Evolutionary conservation across 2,329 filamentous ascomycete species (phyloP).

Genomic region (Fusarium globosum): DNA sequence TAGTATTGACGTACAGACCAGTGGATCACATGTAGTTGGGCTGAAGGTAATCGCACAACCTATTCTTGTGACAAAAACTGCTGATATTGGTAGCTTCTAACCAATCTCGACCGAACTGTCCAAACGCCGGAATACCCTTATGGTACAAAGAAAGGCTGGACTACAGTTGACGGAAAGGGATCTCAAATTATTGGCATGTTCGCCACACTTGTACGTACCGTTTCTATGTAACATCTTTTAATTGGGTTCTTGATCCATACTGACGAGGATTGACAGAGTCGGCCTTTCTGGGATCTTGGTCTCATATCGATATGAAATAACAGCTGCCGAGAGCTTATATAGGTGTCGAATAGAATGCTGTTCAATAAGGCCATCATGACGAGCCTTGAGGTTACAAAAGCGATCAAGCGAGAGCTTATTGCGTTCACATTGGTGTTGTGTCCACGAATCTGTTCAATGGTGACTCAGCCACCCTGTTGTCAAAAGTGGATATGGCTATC

Average conservation of each 20-base stretch:
- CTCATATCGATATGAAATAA: background rate
- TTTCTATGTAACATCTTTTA: accelerated
- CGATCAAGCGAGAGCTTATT: too few relatives aligned
- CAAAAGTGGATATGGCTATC: too few relatives aligned
- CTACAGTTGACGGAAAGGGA: background rate
- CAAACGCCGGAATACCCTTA: background rate
- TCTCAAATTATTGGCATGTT: background rate
- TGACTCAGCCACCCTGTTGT: too few relatives aligned
- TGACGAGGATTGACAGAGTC: accelerated
- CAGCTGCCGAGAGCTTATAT: too few relatives aligned
- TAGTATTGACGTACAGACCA: background rate
- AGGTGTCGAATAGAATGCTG: too few relatives aligned
- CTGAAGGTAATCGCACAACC: background rate
- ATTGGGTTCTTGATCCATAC: accelerated
- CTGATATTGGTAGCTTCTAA: background rate
- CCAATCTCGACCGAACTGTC: background rate
- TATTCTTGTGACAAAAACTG: accelerated
- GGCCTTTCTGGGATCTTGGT: background rate
- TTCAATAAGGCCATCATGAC: too few relatives aligned
- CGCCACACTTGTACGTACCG: background rate
- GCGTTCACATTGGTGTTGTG: too few relatives aligned
- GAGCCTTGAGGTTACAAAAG: too few relatives aligned
- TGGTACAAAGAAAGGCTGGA: background rate
- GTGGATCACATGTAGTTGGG: background rate
- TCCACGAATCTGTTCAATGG: too few relatives aligned